phyloP scores from a whole-genome alignment of 352 stramenopile species.

The Globisporangium apiculatum region DNA sequence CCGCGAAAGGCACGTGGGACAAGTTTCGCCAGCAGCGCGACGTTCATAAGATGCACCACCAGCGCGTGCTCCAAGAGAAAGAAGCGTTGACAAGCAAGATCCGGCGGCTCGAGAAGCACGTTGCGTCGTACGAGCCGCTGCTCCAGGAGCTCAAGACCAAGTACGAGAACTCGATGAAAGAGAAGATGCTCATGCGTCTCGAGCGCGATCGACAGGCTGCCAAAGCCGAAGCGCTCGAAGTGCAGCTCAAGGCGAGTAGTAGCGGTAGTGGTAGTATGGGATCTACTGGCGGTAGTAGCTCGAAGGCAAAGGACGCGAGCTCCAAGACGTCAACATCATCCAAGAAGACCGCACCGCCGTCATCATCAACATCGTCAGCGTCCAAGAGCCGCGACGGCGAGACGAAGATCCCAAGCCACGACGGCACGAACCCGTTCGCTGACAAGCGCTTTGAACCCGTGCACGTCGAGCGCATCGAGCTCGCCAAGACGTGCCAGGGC shows the following conservation, averaged over 20 bases:
- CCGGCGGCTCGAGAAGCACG: slow-evolving; percentile 88
- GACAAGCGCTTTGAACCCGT: slow-evolving; percentile 70
- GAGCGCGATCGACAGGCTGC: slow-evolving; percentile 89
- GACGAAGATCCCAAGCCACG: slow-evolving; percentile 55
- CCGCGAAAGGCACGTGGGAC: slow-evolving; percentile 91
- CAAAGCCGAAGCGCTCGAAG: slow-evolving; percentile 84
- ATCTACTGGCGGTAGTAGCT: background rate
- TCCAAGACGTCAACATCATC: slow-evolving; percentile 10
- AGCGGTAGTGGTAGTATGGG: background rate
- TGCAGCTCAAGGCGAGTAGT: slow-evolving; percentile 56
- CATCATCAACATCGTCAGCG: background rate
- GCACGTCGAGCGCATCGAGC: slow-evolving; percentile 63
- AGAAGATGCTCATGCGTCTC: slow-evolving; percentile 96
- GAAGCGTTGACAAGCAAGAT: slow-evolving; percentile 89
- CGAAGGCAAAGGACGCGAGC: slow-evolving; percentile 6
- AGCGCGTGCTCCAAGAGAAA: slow-evolving; percentile 94
- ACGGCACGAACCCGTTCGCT: slow-evolving; percentile 62
- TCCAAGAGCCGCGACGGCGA: slow-evolving; percentile 36
- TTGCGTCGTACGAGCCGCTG: slow-evolving; percentile 88
- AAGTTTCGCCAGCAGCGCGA: slow-evolving; percentile 94
- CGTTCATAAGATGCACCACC: slow-evolving; percentile 95
- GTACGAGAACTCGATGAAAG: slow-evolving; percentile 94
- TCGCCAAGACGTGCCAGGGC: slow-evolving; percentile 84
- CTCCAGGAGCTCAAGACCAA: slow-evolving; percentile 91
- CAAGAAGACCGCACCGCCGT: slow-evolving; percentile 11